Conservation (phyloP, 2,329 filamentous ascomycete species). For the Scedosporium minutisporum region DNA sequence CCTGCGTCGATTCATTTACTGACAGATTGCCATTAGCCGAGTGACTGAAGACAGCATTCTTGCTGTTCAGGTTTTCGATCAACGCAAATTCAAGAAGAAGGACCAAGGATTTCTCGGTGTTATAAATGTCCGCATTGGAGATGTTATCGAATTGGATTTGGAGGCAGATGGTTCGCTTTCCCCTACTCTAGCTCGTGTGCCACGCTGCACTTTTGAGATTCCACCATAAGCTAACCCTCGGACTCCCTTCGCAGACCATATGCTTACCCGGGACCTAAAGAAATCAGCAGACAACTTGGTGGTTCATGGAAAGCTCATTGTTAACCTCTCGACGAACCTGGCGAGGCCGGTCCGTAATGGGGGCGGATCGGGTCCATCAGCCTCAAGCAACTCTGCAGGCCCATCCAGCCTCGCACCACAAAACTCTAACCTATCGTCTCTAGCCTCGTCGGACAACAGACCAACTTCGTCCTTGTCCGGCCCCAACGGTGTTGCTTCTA, state of each 20-base stretch:
- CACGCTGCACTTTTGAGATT: slow-evolving; percentile 13
- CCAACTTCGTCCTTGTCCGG: slow-evolving; percentile 40
- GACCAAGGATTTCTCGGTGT: slow-evolving; percentile 97
- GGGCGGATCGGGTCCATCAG: neutral
- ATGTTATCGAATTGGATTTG: slow-evolving; percentile 81
- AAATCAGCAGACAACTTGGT: slow-evolving; percentile 98
- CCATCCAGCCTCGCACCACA: neutral
- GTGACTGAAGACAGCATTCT: slow-evolving; percentile 94
- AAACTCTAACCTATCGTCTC: slow-evolving; percentile 2
- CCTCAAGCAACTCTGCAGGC: neutral
- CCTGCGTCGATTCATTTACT: neutral
- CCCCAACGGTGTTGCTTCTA: slow-evolving; percentile 29
- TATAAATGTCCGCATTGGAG: slow-evolving; percentile 92
- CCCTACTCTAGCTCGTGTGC: slow-evolving; percentile 11
- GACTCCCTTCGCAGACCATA: slow-evolving; percentile 64
- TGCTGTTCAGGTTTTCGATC: slow-evolving; percentile 96
- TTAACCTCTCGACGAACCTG: slow-evolving; percentile 91
- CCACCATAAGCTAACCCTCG: slow-evolving; percentile 12
- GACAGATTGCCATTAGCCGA: slow-evolving; percentile 43
- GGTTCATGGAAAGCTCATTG: slow-evolving; percentile 93
- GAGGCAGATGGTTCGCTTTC: slow-evolving; percentile 72
- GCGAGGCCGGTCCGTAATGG: slow-evolving; percentile 49
- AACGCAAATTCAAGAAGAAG: slow-evolving; percentile 99
- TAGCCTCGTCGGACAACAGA: slow-evolving; percentile 8
- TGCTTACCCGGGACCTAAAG: slow-evolving; percentile 94